Evolutionary conservation across 2,329 filamentous ascomycete species (phyloP).

Genomic region (Bipolaris oryzae): DNA sequence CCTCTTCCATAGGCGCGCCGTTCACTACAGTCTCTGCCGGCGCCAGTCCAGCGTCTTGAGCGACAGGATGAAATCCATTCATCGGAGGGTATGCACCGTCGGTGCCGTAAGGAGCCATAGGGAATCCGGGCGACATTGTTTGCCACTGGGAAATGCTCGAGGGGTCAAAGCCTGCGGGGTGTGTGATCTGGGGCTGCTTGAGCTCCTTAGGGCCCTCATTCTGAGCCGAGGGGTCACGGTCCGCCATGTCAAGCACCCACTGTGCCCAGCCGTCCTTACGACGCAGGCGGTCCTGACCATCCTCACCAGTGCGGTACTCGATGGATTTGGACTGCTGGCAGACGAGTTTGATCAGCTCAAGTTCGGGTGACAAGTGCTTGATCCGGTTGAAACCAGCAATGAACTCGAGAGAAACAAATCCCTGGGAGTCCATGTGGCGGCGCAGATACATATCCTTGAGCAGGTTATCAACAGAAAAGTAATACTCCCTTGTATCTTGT

Average conservation of each 20-base stretch:
- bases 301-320: constrained; percentile 75
- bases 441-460: constrained; percentile 91
- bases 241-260: constrained; percentile 74
- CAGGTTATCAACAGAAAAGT: constrained; percentile 95
- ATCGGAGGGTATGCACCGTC: constrained; percentile 35
- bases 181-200: constrained; percentile 49
- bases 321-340: constrained; percentile 74
- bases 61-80: constrained; percentile 36
- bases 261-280: constrained; percentile 76
- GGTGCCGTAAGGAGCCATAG: constrained; percentile 26
- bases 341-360: constrained; percentile 74
- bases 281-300: constrained; percentile 79
- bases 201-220: constrained; percentile 69
- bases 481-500: constrained; percentile 75
- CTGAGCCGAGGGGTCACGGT: constrained; percentile 75
- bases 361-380: constrained; percentile 72
- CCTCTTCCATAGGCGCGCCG: constrained; percentile 26
- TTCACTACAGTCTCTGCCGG: constrained; percentile 27
- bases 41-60: constrained; percentile 20
- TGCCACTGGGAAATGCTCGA: constrained; percentile 39
- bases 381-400: constrained; percentile 89
- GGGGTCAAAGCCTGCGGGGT: constrained; percentile 45
- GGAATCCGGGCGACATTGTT: constrained; percentile 30
- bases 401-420: constrained; percentile 81
- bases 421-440: constrained; percentile 91